Conservation (phyloP, 768 basidiomycete species). For the Hysterangium stoloniferum region DNA sequence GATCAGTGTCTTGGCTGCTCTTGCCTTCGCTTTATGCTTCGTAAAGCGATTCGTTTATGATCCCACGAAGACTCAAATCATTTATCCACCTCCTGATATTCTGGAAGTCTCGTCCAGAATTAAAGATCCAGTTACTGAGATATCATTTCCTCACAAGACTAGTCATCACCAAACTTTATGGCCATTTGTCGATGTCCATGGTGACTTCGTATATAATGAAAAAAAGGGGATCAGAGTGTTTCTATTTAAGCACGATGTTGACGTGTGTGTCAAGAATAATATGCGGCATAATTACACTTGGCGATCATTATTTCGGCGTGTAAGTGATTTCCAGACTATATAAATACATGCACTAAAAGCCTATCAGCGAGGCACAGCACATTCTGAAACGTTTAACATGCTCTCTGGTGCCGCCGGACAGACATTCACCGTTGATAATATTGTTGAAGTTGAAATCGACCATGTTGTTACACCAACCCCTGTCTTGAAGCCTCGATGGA, state of each 20-base stretch:
- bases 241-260: not conserved
- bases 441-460: too few species aligned
- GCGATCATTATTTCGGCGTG: not conserved
- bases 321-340: too few species aligned
- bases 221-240: not conserved
- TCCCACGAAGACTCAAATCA: not conserved
- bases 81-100: conserved; percentile 2
- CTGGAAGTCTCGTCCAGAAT: not conserved
- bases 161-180: not conserved
- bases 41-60: conserved; percentile 3
- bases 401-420: too few species aligned
- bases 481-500: not conserved
- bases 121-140: not conserved
- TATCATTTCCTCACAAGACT: conserved; percentile 1
- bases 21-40: not conserved
- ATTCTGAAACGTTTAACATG: too few species aligned
- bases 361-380: too few species aligned
- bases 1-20: not conserved
- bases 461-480: not conserved
- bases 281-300: not conserved
- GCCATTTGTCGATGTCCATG: not conserved
- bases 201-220: conserved; percentile 6
- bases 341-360: too few species aligned
- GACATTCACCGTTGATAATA: too few species aligned
- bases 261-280: not conserved